Conservation (phyloP, 345 rosid species). For the Eucalyptus cladocalyx region DNA sequence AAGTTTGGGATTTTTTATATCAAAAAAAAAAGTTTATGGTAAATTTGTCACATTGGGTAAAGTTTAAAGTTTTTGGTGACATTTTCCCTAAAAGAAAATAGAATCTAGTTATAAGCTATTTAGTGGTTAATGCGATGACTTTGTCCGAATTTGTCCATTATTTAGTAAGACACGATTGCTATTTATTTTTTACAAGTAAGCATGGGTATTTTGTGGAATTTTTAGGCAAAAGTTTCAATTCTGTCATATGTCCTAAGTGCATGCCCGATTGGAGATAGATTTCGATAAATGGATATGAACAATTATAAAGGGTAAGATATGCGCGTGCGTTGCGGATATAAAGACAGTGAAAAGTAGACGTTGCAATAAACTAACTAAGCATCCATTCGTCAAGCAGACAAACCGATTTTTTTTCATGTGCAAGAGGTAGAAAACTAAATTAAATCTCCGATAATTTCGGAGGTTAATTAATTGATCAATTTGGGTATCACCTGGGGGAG, state of each 20-base stretch:
- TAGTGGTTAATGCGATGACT: background rate
- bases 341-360: background rate
- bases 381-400: background rate
- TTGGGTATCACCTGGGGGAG: background rate
- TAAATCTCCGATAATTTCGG: background rate
- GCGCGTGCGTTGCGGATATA: background rate
- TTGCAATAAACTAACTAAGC: background rate
- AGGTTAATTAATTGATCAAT: background rate
- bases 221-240: background rate
- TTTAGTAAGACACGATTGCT: background rate
- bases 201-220: background rate
- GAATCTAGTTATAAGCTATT: background rate
- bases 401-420: background rate
- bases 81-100: too few relatives aligned
- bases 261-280: background rate
- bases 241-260: accelerated
- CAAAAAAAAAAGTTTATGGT: too few relatives aligned
- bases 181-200: background rate
- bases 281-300: background rate
- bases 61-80: too few relatives aligned
- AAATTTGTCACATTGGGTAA: too few relatives aligned
- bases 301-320: background rate
- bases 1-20: too few relatives aligned
- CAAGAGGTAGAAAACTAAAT: background rate
- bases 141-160: background rate